Evolutionary conservation across 2,329 filamentous ascomycete species (phyloP), one percentile per base, ranked within the genome.

Genomic region (Penicillium sp.): DNA sequence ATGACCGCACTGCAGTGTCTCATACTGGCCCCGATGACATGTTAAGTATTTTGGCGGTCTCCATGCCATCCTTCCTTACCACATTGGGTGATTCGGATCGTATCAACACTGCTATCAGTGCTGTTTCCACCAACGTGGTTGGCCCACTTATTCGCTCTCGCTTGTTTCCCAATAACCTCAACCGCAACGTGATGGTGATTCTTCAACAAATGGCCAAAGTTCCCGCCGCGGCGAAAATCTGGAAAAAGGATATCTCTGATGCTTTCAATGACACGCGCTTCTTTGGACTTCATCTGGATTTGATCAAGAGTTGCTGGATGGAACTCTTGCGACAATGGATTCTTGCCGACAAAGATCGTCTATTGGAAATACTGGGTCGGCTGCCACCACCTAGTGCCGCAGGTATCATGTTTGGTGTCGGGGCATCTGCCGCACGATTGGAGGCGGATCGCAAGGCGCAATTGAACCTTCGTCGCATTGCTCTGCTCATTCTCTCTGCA

Each of bases 391-490:
- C 95, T 6, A 92, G 93, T 1, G 94, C 93, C 14, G 95, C 96
- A 0, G 95, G 95, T 8, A 96, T 99, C 68, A 94, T 99, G 74
- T 99, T 99, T 71, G 95, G 95, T n/a, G 95, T 99, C 0, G 96
- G 96, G 11, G 95, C 95, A 6, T 93, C 92, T 25, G 96, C 93
- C 46, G 95, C 95, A 38, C 85, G 95, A 60, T 85, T 96, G n/a
- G 95, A 99, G 78, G 93, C 96, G 6, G 95, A 99, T 76, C 89
- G 93, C 60, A 95, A 90, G 77, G 93, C 93, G 0, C 94, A 98
- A 76, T 84, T 97, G 33, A 97, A 93, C 65, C 84, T 99, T 19
- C 89, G 93, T 13, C 87, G 95, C 51, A 87, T 96, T 51, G 87
- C 93, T 4, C 84, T 93, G 1, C 81, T 99, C 11, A 80, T 98